Conservation (phyloP, 257 asterid species). For the Solanum sejunctum region DNA sequence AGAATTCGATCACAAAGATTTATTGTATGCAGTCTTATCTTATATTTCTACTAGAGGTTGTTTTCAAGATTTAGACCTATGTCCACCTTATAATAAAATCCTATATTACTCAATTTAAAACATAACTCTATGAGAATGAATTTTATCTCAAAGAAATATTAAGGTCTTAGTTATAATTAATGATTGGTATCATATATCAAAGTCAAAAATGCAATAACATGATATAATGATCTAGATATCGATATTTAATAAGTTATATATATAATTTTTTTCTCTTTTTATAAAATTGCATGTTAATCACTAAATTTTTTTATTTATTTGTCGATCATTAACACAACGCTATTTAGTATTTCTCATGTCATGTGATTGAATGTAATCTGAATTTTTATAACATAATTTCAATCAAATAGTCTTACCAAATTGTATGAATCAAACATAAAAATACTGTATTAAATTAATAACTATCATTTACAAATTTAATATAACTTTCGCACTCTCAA, state of each 20-base stretch:
- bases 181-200: no score
- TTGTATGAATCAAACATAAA: not conserved
- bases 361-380: not conserved
- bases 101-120: no score
- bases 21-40: no score
- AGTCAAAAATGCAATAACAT: not conserved
- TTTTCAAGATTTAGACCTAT: no score
- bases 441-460: no score
- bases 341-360: not conserved
- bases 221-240: not conserved
- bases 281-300: not conserved
- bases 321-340: not conserved
- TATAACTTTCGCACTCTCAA: not conserved
- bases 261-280: not conserved
- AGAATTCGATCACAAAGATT: fast-evolving
- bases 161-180: no score
- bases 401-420: not conserved
- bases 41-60: no score
- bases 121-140: not conserved
- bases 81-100: no score
- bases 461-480: not conserved
- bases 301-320: not conserved
- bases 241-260: not conserved
- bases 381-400: not conserved
- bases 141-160: not conserved